Evolutionary conservation across 257 asterid species (phyloP).

Genomic region (Ligustrum vulgare): DNA sequence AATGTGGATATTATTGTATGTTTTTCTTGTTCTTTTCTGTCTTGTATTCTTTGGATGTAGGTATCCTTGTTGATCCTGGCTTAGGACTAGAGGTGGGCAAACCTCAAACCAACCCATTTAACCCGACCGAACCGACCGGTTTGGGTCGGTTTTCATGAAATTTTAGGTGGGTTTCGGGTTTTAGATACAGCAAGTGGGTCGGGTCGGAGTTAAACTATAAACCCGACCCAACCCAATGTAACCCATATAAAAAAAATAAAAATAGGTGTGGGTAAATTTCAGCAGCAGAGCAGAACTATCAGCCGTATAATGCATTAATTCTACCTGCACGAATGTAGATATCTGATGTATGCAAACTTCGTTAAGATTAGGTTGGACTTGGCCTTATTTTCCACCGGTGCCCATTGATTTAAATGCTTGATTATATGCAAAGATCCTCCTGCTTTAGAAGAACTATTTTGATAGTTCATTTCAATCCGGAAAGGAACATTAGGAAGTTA

Average conservation of each 20-base stretch:
- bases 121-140: too few relatives aligned
- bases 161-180: too few relatives aligned
- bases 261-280: conserved; percentile 8
- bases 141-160: too few relatives aligned
- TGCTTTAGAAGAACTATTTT: background rate
- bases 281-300: background rate
- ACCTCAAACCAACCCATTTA: too few relatives aligned
- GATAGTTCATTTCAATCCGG: background rate
- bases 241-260: background rate
- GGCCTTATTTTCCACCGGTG: conserved; percentile 12
- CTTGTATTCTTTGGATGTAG: too few relatives aligned
- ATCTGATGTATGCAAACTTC: conserved; percentile 15
- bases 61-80: background rate
- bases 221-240: too few relatives aligned
- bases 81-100: too few relatives aligned
- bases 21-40: background rate
- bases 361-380: conserved; percentile 1
- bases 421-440: background rate
- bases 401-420: conserved; percentile 1
- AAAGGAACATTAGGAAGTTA: conserved; percentile 1
- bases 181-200: too few relatives aligned
- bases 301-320: background rate
- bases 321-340: conserved; percentile 2
- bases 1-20: background rate
- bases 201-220: too few relatives aligned